phyloP scores from a whole-genome alignment of 2,329 filamentous ascomycete genomes.

The Aotearoamyces nothofagi region DNA sequence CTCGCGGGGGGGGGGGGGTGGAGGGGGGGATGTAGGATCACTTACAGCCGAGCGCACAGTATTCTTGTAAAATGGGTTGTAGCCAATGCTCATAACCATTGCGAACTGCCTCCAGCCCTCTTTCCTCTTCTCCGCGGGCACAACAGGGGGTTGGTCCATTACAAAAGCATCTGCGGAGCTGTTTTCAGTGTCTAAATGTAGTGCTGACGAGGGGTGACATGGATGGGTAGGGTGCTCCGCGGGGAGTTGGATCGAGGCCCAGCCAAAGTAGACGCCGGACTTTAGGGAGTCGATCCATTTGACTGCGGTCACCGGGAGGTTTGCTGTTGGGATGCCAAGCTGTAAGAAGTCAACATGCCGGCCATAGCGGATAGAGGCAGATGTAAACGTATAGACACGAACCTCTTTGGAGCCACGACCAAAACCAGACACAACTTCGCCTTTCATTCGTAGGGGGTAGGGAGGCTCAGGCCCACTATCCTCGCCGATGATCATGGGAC shows the following conservation, averaged over 20 bases:
- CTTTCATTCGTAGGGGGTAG: constrained; percentile 71
- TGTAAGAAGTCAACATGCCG: constrained; percentile 20
- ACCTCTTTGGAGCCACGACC: constrained; percentile 89
- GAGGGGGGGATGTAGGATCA: constrained; percentile 6
- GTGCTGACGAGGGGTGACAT: constrained; percentile 5
- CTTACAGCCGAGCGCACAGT: constrained; percentile 56
- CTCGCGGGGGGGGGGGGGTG: neutral
- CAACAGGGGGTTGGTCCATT: constrained; percentile 4
- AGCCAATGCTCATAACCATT: constrained; percentile 90
- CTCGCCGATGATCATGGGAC: constrained; percentile 59
- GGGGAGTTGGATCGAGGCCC: constrained; percentile 56
- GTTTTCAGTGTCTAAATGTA: constrained; percentile 9
- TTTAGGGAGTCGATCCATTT: constrained; percentile 47
- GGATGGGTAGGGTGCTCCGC: constrained; percentile 24
- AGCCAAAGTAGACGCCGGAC: constrained; percentile 89
- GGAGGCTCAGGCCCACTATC: constrained; percentile 60
- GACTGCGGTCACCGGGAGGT: constrained; percentile 59
- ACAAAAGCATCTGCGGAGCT: constrained; percentile 4
- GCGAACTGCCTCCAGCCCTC: constrained; percentile 42
- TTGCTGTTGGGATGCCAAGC: constrained; percentile 94
- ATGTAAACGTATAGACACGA: constrained; percentile 11
- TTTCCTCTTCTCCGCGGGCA: constrained; percentile 2
- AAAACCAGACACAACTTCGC: constrained; percentile 83
- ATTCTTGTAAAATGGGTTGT: constrained; percentile 97
- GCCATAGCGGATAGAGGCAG: constrained; percentile 1